phyloP scores from a whole-genome alignment of 371 early-diverging fungal species.

The Blakeslea trispora region DNA sequence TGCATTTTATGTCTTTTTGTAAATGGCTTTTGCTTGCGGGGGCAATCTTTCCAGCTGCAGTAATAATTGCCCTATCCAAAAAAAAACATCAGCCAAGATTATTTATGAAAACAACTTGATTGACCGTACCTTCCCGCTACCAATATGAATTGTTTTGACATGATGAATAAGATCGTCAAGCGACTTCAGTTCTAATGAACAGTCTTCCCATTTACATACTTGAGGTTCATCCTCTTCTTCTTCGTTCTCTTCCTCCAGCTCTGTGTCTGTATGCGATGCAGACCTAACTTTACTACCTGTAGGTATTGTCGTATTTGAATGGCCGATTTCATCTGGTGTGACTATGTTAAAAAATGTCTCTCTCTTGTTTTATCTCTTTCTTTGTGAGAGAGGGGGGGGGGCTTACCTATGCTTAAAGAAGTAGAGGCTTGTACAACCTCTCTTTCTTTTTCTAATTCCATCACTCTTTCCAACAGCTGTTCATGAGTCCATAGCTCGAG shows the following conservation, averaged over 20 bases:
- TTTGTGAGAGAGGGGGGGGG: background rate
- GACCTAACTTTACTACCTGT: constrained; percentile 17
- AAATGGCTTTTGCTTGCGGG: constrained; percentile 69
- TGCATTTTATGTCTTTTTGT: constrained; percentile 82
- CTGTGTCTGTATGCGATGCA: constrained; percentile 19
- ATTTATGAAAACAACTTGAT: too few species aligned
- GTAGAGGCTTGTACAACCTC: constrained; percentile 12
- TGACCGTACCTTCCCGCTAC: constrained; percentile 59
- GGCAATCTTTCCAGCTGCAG: constrained; percentile 78
- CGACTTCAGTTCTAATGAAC: constrained; percentile 42
- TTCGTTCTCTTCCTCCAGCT: constrained; percentile 27
- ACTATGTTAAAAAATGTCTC: background rate
- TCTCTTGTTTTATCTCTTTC: constrained; percentile 7
- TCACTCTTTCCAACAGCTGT: constrained; percentile 27
- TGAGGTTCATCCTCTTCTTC: constrained; percentile 28
- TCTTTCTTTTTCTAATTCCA: constrained; percentile 29
- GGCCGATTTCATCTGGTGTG: constrained; percentile 20
- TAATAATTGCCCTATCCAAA: constrained; percentile 58
- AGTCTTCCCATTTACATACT: constrained; percentile 61
- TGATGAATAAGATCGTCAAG: constrained; percentile 58
- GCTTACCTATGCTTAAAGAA: constrained; percentile 4
- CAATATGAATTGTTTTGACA: constrained; percentile 62
- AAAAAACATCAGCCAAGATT: background rate
- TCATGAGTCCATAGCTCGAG: constrained; percentile 26
- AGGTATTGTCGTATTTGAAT: background rate